A percentile compares a stretch with the other conserved stretches of the same genome.
Conservation (phyloP, 192 early-diverging fungal genomes). For the Gryganskiella cystojenkinii region DNA sequence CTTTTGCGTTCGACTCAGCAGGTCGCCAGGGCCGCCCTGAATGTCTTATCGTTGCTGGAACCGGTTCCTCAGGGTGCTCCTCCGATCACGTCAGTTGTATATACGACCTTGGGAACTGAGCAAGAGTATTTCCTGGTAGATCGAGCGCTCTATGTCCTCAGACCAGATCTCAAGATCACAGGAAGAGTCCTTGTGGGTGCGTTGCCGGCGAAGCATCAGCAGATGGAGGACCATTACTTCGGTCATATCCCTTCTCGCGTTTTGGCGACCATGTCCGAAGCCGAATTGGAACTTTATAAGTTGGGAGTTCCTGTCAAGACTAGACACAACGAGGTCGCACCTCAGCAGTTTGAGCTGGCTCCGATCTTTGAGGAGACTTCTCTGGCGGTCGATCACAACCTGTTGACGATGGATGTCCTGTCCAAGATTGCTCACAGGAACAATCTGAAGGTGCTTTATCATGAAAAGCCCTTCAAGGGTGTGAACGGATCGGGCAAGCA, state of each 20-base stretch:
- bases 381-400: slow-evolving; percentile 97
- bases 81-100: slow-evolving; percentile 79
- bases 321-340: slow-evolving; percentile 98
- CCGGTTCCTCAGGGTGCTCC: slow-evolving; percentile 52
- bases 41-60: slow-evolving; percentile 82
- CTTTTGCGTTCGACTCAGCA: slow-evolving; percentile 91
- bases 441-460: slow-evolving; percentile 95
- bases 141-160: slow-evolving; percentile 89
- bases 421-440: slow-evolving; percentile 96
- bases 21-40: slow-evolving; percentile 81
- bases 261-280: slow-evolving; percentile 88
- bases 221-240: slow-evolving; percentile 99
- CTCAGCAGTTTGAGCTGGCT: slow-evolving; percentile 96
- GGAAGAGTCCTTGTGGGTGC: slow-evolving; percentile 93
- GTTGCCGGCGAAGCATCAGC: slow-evolving; percentile 96
- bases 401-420: slow-evolving; percentile 94
- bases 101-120: slow-evolving; percentile 94
- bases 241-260: slow-evolving; percentile 94
- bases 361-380: slow-evolving; percentile 97
- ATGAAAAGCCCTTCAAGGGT: slow-evolving; percentile 99
- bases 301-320: slow-evolving; percentile 99
- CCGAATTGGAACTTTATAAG: slow-evolving; percentile 90
- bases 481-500: slow-evolving; percentile 98
- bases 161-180: slow-evolving; percentile 95
- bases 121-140: slow-evolving; percentile 99